A percentile compares a stretch with the other conserved stretches of the same genome.
These are phyloP conservation scores for Pseudonectria buxi DNA, from an alignment of 2,329 filamentous ascomycete genomes.

Conservation along the genomic window DNA sequence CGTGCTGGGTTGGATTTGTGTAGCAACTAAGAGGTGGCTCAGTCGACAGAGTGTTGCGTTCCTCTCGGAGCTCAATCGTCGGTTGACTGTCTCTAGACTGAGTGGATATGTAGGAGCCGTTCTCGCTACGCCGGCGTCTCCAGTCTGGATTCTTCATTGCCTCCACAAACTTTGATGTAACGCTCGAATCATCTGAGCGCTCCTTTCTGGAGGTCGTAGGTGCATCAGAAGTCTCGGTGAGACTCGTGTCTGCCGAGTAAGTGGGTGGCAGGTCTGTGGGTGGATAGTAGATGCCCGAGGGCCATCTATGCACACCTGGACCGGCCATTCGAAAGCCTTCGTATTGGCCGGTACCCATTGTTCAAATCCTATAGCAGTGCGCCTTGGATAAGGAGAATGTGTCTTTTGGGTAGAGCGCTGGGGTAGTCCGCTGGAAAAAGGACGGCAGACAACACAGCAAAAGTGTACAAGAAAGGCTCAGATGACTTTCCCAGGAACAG, in stretches of 20 bases:
- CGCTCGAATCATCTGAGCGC: conserved; percentile 11
- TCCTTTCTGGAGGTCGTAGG: conserved; percentile 6
- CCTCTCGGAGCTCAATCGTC: neutral
- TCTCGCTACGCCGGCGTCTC: conserved; percentile 20
- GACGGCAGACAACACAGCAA: too few species aligned
- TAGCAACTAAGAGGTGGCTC: too few species aligned
- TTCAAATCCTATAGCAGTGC: too few species aligned
- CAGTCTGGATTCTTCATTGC: conserved; percentile 32
- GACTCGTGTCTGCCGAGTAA: conserved; percentile 5
- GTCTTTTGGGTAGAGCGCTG: neutral
- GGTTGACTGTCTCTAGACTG: conserved; percentile 3
- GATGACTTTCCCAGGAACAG: too few species aligned
- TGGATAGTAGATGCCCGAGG: conserved; percentile 2
- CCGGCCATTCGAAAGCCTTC: conserved; percentile 5
- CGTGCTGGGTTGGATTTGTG: too few species aligned
- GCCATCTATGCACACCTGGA: conserved; percentile 4
- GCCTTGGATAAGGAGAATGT: too few species aligned
- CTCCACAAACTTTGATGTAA: conserved; percentile 19
- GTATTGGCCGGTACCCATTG: too few species aligned
- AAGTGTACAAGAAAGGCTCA: too few species aligned
- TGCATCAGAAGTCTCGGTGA: conserved; percentile 7
- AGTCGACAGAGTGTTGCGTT: too few species aligned
- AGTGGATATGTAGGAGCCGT: conserved; percentile 3
- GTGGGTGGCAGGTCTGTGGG: conserved; percentile 3
- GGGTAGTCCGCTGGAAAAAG: conserved; percentile 9